Evolutionary conservation across 257 asterid genomes (phyloP).

Genomic region (Haberlea rhodopensis): DNA sequence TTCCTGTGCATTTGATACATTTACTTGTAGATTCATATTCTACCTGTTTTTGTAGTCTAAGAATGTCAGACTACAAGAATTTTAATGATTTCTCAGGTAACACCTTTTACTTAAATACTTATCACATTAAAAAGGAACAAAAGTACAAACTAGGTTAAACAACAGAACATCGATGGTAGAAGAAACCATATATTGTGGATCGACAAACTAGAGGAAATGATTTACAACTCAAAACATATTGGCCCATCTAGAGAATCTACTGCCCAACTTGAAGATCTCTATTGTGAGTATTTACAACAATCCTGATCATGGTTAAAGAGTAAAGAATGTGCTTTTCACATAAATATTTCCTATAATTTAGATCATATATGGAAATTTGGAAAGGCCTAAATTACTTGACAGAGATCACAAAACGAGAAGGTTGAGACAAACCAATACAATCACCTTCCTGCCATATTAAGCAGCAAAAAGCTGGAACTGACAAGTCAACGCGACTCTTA

Average conservation of each 20-base stretch:
- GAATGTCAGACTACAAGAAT: too few relatives aligned
- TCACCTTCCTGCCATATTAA: conserved; percentile 19
- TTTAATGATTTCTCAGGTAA: too few relatives aligned
- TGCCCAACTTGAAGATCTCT: conserved; percentile 1
- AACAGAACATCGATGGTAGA: too few relatives aligned
- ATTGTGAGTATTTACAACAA: not conserved
- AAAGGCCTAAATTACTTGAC: conserved; percentile 9
- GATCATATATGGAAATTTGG: not conserved
- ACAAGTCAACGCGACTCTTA: not conserved
- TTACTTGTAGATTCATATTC: too few relatives aligned
- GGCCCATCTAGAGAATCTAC: not conserved
- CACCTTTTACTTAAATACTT: not conserved
- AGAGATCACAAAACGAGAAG: conserved; percentile 20
- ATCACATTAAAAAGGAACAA: not conserved
- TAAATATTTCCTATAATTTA: not conserved
- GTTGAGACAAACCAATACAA: conserved; percentile 12
- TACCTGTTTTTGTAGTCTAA: too few relatives aligned
- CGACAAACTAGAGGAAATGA: too few relatives aligned
- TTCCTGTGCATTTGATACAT: too few relatives aligned
- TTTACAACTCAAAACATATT: too few relatives aligned
- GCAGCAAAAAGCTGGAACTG: conserved; percentile 4
- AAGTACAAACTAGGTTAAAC: too few relatives aligned
- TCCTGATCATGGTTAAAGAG: not conserved
- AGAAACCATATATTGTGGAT: too few relatives aligned
- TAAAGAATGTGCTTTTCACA: not conserved